phyloP scores from a whole-genome alignment of 2,329 filamentous ascomycete genomes.

The Beauveria caledonica region DNA sequence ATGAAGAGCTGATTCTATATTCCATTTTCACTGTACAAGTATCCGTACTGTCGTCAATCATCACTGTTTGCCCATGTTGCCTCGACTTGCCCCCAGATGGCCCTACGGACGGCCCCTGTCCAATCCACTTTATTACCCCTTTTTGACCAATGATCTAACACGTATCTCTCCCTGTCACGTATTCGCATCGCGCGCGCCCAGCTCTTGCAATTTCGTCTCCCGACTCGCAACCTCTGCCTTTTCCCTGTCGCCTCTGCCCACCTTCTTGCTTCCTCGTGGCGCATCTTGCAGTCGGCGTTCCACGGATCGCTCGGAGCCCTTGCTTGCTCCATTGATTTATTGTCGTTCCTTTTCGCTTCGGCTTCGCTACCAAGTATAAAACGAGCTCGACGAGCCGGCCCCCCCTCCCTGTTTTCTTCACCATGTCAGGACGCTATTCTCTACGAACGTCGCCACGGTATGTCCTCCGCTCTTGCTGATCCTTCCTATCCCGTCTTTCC shows the following conservation, averaged over 20 bases:
- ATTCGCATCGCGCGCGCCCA: slow-evolving; percentile 10
- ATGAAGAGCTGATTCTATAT: no score
- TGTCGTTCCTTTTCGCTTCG: neutral
- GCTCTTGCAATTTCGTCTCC: neutral
- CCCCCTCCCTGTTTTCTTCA: slow-evolving; percentile 4
- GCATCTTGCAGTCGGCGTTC: slow-evolving; percentile 2
- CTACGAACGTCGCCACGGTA: slow-evolving; percentile 31
- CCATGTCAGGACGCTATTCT: slow-evolving; percentile 31
- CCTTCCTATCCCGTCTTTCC: slow-evolving; percentile 8
- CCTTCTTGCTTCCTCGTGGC: slow-evolving; percentile 7
- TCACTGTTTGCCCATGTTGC: no score
- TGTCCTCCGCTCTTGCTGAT: slow-evolving; percentile 10
- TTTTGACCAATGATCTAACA: slow-evolving; percentile 7
- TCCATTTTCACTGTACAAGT: no score
- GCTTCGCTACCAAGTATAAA: slow-evolving; percentile 1
- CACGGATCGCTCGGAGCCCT: slow-evolving; percentile 8
- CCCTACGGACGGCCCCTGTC: no score
- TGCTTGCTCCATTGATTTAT: neutral
- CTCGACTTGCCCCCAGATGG: no score
- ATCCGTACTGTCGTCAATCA: no score
- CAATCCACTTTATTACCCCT: no score
- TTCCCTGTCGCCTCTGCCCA: neutral
- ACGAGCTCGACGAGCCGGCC: neutral
- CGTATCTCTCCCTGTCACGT: neutral
- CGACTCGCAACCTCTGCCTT: neutral